Evolutionary conservation across 2,329 filamentous ascomycete genomes (phyloP).

Genomic region (Berkeleyomyces rouxiae): DNA sequence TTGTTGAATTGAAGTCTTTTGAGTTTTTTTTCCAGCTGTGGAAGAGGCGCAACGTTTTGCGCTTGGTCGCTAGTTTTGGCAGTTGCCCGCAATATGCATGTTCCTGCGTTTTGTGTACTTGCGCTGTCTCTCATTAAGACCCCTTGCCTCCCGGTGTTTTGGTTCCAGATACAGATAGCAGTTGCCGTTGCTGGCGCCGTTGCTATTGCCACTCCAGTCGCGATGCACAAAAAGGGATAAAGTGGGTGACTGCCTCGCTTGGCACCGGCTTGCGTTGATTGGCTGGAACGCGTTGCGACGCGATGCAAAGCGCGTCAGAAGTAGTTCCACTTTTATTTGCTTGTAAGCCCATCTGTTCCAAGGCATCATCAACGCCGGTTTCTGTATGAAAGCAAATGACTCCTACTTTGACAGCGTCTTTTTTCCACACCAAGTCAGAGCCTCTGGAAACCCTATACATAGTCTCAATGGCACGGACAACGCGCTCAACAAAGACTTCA

Average conservation of each 20-base stretch:
- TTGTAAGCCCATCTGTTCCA: neutral
- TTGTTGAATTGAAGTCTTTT: neutral
- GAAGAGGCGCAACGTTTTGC: neutral
- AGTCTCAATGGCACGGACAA: slow-evolving; percentile 31
- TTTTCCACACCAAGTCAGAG: neutral
- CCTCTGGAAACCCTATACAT: neutral
- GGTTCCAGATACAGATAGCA: neutral
- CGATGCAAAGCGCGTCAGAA: neutral
- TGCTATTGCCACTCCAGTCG: neutral
- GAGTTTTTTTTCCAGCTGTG: neutral
- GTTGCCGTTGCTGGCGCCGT: slow-evolving; percentile 1
- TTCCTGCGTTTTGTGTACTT: neutral
- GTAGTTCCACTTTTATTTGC: neutral
- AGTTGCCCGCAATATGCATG: neutral
- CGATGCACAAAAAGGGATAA: slow-evolving; percentile 9
- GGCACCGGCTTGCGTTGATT: neutral
- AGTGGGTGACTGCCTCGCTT: neutral
- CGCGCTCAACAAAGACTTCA: slow-evolving; percentile 26
- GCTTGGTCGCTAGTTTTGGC: neutral
- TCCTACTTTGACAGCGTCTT: neutral
- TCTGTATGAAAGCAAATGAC: neutral
- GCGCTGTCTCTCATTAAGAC: neutral
- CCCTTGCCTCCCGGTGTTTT: neutral
- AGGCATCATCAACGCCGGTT: neutral
- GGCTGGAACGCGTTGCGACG: neutral